These are phyloP conservation scores for Scenedesmus sp. DNA, from an alignment of 163 green algal species.

Conservation along the genomic window DNA sequence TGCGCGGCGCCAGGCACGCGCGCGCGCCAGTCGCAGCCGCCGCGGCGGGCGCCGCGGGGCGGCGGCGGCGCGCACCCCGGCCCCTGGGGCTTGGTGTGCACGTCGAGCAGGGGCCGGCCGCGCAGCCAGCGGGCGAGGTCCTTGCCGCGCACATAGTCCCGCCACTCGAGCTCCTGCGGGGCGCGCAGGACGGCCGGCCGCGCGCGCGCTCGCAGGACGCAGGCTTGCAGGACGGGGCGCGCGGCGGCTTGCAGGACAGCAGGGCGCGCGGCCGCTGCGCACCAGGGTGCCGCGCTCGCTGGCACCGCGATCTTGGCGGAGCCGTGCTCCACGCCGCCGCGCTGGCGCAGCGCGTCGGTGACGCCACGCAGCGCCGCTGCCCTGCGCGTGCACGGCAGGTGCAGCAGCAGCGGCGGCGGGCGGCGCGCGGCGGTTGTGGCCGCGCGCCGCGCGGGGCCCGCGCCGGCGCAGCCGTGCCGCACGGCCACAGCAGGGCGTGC, in stretches of 20 bases:
- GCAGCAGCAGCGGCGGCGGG: conserved; percentile 4
- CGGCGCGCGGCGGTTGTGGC: no score
- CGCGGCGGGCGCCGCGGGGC: neutral
- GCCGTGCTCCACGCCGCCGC: neutral
- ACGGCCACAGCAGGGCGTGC: no score
- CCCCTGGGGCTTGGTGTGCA: conserved; percentile 25
- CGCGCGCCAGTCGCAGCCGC: neutral
- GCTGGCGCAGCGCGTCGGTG: neutral
- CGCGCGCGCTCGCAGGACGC: no score
- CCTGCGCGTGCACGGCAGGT: neutral
- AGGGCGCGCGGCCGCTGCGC: no score
- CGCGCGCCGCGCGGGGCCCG: no score
- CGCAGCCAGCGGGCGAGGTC: conserved; percentile 78
- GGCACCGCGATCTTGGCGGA: neutral
- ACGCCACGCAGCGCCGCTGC: neutral
- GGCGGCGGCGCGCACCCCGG: neutral
- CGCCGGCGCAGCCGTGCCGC: no score
- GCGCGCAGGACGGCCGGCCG: no score
- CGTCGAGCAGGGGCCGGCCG: conserved; percentile 57
- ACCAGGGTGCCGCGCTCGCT: no score
- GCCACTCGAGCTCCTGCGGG: conserved; percentile 26
- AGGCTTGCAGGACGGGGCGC: no score
- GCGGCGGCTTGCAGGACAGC: no score
- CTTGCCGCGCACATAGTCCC: conserved; percentile 88
- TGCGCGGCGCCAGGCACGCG: neutral